Percentiles rank a stretch among this genome's conserved stretches.
Conservation (phyloP, 768 basidiomycete species). For the Agaricus bisporus region DNA sequence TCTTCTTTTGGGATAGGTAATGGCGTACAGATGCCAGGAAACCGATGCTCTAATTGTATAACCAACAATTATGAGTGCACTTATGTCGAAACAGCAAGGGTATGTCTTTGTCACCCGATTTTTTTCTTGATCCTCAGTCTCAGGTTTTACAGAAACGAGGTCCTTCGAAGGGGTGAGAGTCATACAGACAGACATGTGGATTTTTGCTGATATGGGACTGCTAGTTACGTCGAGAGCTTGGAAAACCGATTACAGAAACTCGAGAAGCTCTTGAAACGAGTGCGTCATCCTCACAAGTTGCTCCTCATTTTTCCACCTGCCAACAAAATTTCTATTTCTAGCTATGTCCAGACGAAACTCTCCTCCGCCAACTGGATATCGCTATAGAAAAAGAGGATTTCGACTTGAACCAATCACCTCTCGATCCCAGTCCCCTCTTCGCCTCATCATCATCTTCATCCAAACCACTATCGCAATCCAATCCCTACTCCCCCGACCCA, state of each 20-base stretch:
- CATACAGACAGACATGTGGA: constrained; percentile 10
- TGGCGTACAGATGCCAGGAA: constrained; percentile 63
- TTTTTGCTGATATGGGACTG: background rate
- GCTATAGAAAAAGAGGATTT: constrained; percentile 20
- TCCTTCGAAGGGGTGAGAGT: constrained; percentile 49
- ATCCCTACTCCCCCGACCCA: no score
- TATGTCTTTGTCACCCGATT: constrained; percentile 19
- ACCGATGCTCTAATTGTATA: constrained; percentile 63
- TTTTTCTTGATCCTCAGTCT: background rate
- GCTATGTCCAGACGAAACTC: constrained; percentile 62
- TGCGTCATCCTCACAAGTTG: constrained; percentile 14
- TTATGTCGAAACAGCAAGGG: constrained; percentile 66
- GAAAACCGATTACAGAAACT: constrained; percentile 57
- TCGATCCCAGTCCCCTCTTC: constrained; percentile 12
- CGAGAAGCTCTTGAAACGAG: constrained; percentile 47
- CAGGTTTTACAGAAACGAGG: constrained; percentile 40
- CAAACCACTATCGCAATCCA: no score
- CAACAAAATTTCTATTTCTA: constrained; percentile 16
- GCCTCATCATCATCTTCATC: no score
- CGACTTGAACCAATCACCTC: constrained; percentile 15
- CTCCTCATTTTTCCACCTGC: background rate
- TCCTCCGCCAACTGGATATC: constrained; percentile 50
- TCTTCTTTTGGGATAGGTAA: constrained; percentile 38
- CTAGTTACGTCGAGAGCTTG: constrained; percentile 53
- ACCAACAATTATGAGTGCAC: constrained; percentile 61